These are phyloP conservation scores for Talaromyces sp. DNA, from an alignment of 2,329 filamentous ascomycete species.

Conservation along the genomic window DNA sequence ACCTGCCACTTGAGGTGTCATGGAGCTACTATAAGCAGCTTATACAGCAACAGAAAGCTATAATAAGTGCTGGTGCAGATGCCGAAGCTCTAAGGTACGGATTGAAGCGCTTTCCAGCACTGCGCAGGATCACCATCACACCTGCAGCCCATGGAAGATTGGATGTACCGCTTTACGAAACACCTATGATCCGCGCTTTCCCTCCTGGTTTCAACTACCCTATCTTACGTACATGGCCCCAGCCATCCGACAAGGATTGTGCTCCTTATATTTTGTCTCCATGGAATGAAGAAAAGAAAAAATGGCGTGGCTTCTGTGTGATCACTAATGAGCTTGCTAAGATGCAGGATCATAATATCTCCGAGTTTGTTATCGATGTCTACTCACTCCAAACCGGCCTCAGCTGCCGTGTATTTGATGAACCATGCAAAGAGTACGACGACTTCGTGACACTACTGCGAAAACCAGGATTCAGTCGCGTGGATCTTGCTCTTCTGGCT, in stretches of 20 bases:
- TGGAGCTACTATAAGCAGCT: constrained; percentile 31
- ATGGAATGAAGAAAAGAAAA: constrained; percentile 12
- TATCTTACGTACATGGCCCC: background rate
- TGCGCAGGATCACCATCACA: constrained; percentile 37
- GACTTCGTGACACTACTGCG: constrained; percentile 21
- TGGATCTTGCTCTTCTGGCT: constrained; percentile 24
- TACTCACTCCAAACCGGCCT: constrained; percentile 27
- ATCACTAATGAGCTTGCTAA: constrained; percentile 24
- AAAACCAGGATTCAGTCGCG: constrained; percentile 24
- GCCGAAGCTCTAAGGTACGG: constrained; percentile 29
- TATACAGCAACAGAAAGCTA: constrained; percentile 27
- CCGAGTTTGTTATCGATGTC: constrained; percentile 34
- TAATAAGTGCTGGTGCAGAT: constrained; percentile 27
- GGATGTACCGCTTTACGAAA: constrained; percentile 35
- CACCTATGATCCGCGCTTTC: constrained; percentile 41
- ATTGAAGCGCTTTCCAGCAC: constrained; percentile 29
- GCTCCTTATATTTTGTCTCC: constrained; percentile 6
- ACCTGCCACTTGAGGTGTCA: background rate
- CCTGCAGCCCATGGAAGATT: constrained; percentile 36
- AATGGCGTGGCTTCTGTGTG: constrained; percentile 31
- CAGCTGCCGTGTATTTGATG: constrained; percentile 26
- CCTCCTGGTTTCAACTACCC: constrained; percentile 31
- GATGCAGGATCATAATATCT: constrained; percentile 21
- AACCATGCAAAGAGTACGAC: constrained; percentile 21
- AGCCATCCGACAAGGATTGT: background rate